These are phyloP conservation scores for Termitomyces sp. DNA, from an alignment of 1,284 basidiomycete genomes.

Conservation along the genomic window DNA sequence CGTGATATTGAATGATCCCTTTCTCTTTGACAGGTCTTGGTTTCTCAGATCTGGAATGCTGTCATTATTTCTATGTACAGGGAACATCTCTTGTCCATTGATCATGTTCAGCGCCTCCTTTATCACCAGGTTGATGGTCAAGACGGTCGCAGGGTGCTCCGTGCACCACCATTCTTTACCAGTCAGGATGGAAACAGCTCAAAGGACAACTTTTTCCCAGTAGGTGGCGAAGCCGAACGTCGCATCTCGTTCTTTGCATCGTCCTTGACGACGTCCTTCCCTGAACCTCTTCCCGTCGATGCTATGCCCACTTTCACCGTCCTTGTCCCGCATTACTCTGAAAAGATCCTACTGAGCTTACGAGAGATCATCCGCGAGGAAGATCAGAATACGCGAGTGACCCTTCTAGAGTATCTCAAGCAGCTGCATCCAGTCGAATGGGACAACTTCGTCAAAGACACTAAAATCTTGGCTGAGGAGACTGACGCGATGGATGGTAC, in stretches of 20 bases:
- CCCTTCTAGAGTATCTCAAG: slow-evolving; percentile 94
- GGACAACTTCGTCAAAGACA: slow-evolving; percentile 99
- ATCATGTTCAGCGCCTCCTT: slow-evolving; percentile 89
- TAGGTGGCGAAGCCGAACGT: slow-evolving; percentile 90
- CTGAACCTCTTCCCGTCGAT: slow-evolving; percentile 90
- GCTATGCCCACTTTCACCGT: slow-evolving; percentile 98
- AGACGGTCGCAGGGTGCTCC: slow-evolving; percentile 84
- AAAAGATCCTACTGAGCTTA: slow-evolving; percentile 91
- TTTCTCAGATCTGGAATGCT: slow-evolving; percentile 97
- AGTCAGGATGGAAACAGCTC: slow-evolving; percentile 72
- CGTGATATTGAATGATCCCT: background rate
- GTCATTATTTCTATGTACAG: slow-evolving; percentile 98
- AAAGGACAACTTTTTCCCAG: slow-evolving; percentile 86
- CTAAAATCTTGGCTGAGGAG: slow-evolving; percentile 98
- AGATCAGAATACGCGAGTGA: slow-evolving; percentile 93
- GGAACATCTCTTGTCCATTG: slow-evolving; percentile 91
- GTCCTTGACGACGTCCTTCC: slow-evolving; percentile 88
- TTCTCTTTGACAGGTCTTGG: slow-evolving; percentile 65
- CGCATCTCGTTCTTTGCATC: slow-evolving; percentile 97
- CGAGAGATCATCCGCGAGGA: slow-evolving; percentile 96
- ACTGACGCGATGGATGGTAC: slow-evolving; percentile 59
- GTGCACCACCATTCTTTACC: slow-evolving; percentile 94
- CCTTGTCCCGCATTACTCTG: slow-evolving; percentile 93
- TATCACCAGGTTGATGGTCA: slow-evolving; percentile 90
- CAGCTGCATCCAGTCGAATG: slow-evolving; percentile 99